phyloP scores from a whole-genome alignment of 2,329 filamentous ascomycete species.

The Lecanosticta acicola region DNA sequence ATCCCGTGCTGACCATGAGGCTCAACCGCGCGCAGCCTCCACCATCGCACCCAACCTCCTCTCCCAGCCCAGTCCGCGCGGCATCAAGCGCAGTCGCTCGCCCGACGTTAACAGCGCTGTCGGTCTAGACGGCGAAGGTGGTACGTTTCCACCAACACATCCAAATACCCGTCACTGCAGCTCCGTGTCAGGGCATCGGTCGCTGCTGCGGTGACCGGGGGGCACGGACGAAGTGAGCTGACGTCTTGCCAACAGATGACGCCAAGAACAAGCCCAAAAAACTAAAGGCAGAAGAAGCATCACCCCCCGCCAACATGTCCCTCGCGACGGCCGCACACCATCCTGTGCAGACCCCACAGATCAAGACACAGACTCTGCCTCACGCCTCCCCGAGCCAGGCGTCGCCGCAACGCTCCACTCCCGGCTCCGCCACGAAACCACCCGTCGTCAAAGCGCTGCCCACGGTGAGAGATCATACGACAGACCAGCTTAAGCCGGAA shows the following conservation, averaged over 20 bases:
- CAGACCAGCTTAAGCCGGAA: constrained; percentile 82
- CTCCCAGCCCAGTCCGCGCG: constrained; percentile 54
- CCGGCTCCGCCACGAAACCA: constrained; percentile 58
- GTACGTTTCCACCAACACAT: constrained; percentile 54
- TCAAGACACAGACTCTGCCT: constrained; percentile 46
- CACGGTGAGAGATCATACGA: constrained; percentile 94
- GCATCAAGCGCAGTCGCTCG: constrained; percentile 74
- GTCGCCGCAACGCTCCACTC: constrained; percentile 70
- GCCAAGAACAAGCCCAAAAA: constrained; percentile 36
- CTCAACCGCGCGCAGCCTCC: constrained; percentile 32
- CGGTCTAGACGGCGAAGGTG: constrained; percentile 54
- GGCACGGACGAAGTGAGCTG: too few relatives aligned
- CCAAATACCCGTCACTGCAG: too few relatives aligned
- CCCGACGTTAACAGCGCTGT: constrained; percentile 53
- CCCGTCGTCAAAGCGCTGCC: constrained; percentile 84
- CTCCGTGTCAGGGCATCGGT: too few relatives aligned
- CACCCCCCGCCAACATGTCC: constrained; percentile 25
- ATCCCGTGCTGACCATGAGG: constrained; percentile 5
- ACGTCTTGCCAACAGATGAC: constrained; percentile 36
- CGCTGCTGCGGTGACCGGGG: too few relatives aligned
- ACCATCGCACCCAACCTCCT: constrained; percentile 42
- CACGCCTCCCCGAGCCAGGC: constrained; percentile 53
- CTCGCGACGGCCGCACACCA: constrained; percentile 48
- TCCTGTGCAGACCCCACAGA: constrained; percentile 50
- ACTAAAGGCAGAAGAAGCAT: constrained; percentile 20